Conservation (phyloP, 805 yeast species). For the Wickerhamiella siamensis region DNA sequence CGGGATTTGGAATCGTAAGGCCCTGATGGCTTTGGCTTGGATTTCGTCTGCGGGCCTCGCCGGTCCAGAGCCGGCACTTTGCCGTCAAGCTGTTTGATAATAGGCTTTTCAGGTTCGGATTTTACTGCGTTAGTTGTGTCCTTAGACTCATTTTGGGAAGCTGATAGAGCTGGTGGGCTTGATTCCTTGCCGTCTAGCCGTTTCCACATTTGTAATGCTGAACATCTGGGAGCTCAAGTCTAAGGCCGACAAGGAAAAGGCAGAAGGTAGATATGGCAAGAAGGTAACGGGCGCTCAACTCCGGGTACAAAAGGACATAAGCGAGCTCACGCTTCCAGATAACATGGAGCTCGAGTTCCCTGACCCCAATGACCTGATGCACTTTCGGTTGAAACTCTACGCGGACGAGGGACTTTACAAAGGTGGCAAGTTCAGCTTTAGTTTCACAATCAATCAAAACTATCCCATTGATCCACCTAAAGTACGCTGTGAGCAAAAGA, state of each 20-base stretch:
- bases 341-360: constrained; percentile 40
- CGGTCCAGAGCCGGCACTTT: too few relatives aligned
- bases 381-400: constrained; percentile 39
- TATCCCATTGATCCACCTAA: constrained; percentile 92
- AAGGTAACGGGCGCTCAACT: constrained; percentile 50
- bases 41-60: too few relatives aligned
- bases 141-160: too few relatives aligned
- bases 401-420: constrained; percentile 66
- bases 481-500: constrained; percentile 52
- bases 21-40: too few relatives aligned
- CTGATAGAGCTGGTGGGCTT: too few relatives aligned
- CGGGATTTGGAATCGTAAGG: too few relatives aligned
- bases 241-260: constrained; percentile 35
- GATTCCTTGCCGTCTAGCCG: constrained; percentile 1
- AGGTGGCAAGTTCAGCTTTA: constrained; percentile 56
- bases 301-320: constrained; percentile 57
- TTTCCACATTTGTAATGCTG: constrained; percentile 24
- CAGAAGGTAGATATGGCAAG: constrained; percentile 23
- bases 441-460: constrained; percentile 48
- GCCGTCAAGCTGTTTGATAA: too few relatives aligned
- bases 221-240: constrained; percentile 47
- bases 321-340: constrained; percentile 50
- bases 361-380: constrained; percentile 43
- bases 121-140: too few relatives aligned
- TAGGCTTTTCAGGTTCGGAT: too few relatives aligned